phyloP scores from a whole-genome alignment of 306 rosid species.

The Cajanus cajan region DNA sequence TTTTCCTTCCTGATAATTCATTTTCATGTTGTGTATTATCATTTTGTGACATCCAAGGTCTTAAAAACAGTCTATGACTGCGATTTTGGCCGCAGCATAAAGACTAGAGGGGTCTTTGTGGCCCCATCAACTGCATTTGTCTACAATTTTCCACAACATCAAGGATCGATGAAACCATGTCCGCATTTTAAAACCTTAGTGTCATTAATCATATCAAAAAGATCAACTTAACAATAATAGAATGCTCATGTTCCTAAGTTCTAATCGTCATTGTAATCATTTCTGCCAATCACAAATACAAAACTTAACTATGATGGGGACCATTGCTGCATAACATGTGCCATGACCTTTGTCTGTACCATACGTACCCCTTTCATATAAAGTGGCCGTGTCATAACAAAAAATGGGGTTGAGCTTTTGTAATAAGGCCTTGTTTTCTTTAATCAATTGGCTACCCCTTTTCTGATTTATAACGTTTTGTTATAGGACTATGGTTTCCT shows the following conservation, averaged over 20 bases:
- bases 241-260: too few relatives aligned
- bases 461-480: neutral
- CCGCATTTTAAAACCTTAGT: neutral
- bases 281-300: too few relatives aligned
- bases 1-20: neutral
- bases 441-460: neutral
- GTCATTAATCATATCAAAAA: neutral
- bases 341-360: neutral
- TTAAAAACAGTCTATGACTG: neutral
- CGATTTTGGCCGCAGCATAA: neutral
- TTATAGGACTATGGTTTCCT: neutral
- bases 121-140: neutral
- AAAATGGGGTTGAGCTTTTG: neutral
- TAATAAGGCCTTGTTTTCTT: neutral
- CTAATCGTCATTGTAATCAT: too few relatives aligned
- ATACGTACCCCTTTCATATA: neutral
- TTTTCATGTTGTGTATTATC: neutral
- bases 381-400: neutral
- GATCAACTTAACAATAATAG: too few relatives aligned
- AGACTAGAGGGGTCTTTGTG: neutral
- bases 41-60: too few relatives aligned
- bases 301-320: neutral
- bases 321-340: neutral
- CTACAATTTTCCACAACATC: neutral
- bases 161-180: neutral